phyloP scores from a whole-genome alignment of 2,329 filamentous ascomycete genomes.

The Neofusicoccum sp. region DNA sequence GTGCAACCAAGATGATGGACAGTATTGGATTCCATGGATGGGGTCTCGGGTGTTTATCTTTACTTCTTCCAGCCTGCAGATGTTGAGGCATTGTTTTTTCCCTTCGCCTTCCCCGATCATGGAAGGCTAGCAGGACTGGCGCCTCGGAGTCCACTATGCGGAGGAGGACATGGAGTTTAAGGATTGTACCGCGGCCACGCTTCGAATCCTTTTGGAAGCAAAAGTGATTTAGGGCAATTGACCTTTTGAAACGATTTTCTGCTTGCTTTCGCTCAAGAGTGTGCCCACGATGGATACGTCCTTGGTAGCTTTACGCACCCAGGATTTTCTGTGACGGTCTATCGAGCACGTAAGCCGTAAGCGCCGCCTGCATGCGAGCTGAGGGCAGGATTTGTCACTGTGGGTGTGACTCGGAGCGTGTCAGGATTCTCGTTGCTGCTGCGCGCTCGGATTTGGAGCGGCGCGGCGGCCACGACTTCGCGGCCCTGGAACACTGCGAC shows the following conservation, averaged over 20 bases:
- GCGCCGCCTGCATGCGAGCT: too few species aligned
- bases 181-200: background rate
- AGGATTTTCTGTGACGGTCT: too few species aligned
- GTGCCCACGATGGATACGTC: too few species aligned
- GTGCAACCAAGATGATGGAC: slow-evolving; percentile 34
- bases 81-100: background rate
- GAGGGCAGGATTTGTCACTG: background rate
- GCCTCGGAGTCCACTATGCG: background rate
- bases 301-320: too few species aligned
- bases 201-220: background rate
- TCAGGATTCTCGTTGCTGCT: background rate
- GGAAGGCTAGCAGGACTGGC: background rate
- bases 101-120: background rate
- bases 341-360: too few species aligned
- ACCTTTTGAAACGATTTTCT: too few species aligned
- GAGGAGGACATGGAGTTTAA: background rate
- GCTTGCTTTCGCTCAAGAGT: too few species aligned
- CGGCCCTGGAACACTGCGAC: background rate
- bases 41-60: background rate
- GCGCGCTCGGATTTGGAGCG: too few species aligned
- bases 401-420: background rate
- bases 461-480: slow-evolving; percentile 3
- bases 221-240: too few species aligned
- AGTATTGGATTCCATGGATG: background rate
- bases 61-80: background rate